A percentile compares a stretch with the other conserved stretches of the same genome.
Conservation (phyloP, 1,284 basidiomycete species). For the Xerocomus cyaneibrunnescens region DNA sequence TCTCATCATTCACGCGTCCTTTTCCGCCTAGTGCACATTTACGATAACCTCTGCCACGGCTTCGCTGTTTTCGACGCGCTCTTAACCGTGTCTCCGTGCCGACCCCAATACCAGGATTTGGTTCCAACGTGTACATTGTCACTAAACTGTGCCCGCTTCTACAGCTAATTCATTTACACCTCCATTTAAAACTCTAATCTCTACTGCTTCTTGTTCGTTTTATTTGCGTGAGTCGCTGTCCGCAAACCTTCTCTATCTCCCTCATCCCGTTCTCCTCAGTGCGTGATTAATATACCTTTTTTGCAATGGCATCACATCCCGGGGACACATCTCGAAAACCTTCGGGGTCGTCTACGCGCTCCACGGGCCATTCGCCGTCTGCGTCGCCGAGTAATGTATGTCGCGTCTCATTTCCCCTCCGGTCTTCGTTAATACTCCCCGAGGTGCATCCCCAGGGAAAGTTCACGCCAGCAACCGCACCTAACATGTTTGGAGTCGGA, state of each 20-base stretch:
- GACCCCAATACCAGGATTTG: slow-evolving; percentile 16
- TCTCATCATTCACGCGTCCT: slow-evolving; percentile 40
- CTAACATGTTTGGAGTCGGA: slow-evolving; percentile 54
- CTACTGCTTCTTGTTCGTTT: slow-evolving; percentile 26
- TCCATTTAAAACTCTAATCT: slow-evolving; percentile 37
- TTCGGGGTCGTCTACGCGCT: slow-evolving; percentile 64
- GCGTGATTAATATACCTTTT: slow-evolving; percentile 32
- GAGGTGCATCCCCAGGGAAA: slow-evolving; percentile 47
- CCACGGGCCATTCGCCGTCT: slow-evolving; percentile 59
- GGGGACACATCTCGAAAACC: slow-evolving; percentile 60
- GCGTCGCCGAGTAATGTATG: slow-evolving; percentile 55
- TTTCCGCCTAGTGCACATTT: slow-evolving; percentile 35
- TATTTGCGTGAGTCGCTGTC: slow-evolving; percentile 32
- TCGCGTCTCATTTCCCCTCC: slow-evolving; percentile 1
- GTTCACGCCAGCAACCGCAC: slow-evolving; percentile 40
- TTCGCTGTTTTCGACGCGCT: slow-evolving; percentile 28
- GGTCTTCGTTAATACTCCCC: slow-evolving; percentile 7
- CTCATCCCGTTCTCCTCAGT: slow-evolving; percentile 27
- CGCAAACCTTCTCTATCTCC: slow-evolving; percentile 5
- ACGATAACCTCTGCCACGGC: slow-evolving; percentile 28
- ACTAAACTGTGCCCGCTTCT: slow-evolving; percentile 26
- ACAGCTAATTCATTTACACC: slow-evolving; percentile 39
- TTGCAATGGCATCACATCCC: slow-evolving; percentile 50
- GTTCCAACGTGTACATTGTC: slow-evolving; percentile 24
- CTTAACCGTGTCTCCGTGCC: slow-evolving; percentile 34